Base-by-base conservation (phyloP, 1,284 basidiomycete species). In the Moesziomyces sp. region DNA sequence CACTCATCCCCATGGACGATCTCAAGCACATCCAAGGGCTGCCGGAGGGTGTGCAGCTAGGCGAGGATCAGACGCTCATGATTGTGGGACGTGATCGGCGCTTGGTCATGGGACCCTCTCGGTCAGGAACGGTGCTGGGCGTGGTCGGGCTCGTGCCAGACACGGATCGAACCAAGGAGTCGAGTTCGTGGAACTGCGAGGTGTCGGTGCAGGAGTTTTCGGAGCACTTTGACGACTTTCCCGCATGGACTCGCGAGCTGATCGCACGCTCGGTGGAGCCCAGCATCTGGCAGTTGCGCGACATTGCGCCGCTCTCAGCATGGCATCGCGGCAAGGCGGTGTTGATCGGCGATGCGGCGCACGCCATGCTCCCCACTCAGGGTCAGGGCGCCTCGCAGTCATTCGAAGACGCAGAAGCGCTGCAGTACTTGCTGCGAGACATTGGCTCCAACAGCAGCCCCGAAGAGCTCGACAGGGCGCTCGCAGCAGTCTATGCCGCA, bases 221-320 rank as follows among this genome's bases (percentile, higher is more conserved):
- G 50, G 66, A 67, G 14, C 56, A 69, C 16, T 83, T 76, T 69
- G 30, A 58, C 19, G 43, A 38, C 0, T 83, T 83, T 50, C 47
- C 60, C 21, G 58, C 50, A 11, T 55, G 61, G 26, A 69, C 69
- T 18, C 48, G 87, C 35, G 85, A 85, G 66, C 92, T 81, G 86
- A 93, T 94, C 82, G 89, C 84, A 18, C 61, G 58, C 46, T 68
- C 63, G 5, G 58, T 74, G 3, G 70, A 74, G 24, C 69, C 72
- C 19, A 79, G 76, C 30, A 67, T 81, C 9, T 84, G 81, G 81
- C 82, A 84, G 56, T 63, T 84, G 6, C 71, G 81, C 24, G 83
- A 83, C 52, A 74, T 79, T 26, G 74, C 79, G 26, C 77, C 83
- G 1, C 51, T 82, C 10, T 35, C 62, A 11, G 52, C 68, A 14